These are phyloP conservation scores for Penicillium parvum DNA, from an alignment of 495 filamentous ascomycete species.

Conservation along the genomic window DNA sequence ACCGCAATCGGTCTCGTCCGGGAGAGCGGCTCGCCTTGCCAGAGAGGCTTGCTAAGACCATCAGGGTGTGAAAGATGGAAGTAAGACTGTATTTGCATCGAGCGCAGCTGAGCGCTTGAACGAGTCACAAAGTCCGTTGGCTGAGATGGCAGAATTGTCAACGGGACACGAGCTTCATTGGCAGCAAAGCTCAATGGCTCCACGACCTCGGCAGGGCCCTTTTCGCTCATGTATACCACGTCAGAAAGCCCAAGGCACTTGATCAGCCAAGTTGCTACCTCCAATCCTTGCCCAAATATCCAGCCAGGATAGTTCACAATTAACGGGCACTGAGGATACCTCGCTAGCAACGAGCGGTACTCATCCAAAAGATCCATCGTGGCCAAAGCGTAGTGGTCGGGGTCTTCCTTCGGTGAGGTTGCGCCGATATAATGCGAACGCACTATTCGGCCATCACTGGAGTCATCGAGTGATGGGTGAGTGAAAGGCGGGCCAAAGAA, in stretches of 20 bases:
- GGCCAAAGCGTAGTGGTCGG: constrained; percentile 64
- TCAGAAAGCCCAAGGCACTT: constrained; percentile 46
- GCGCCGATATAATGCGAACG: constrained; percentile 72
- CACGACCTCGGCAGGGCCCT: constrained; percentile 61
- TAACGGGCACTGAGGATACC: constrained; percentile 51
- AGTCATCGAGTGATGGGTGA: constrained; percentile 49
- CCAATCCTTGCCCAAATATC: constrained; percentile 72
- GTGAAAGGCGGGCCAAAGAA: constrained; percentile 73
- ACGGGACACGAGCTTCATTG: constrained; percentile 24
- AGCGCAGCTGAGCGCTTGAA: constrained; percentile 63
- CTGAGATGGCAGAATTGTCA: constrained; percentile 51
- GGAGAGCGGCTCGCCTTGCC: constrained; percentile 46
- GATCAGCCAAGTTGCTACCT: constrained; percentile 64
- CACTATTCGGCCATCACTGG: constrained; percentile 40
- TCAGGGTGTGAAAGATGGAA: constrained; percentile 54
- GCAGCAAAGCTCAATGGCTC: constrained; percentile 46
- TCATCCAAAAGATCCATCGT: constrained; percentile 62
- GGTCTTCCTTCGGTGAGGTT: constrained; percentile 63
- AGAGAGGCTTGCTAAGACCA: constrained; percentile 35
- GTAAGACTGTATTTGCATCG: constrained; percentile 79
- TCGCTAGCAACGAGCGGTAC: constrained; percentile 49
- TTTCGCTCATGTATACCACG: constrained; percentile 71
- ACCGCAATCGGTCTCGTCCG: constrained; percentile 50
- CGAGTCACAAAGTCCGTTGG: constrained; percentile 57
- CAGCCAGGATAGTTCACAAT: constrained; percentile 82